phyloP scores from a whole-genome alignment of 768 basidiomycete genomes.

The Lenzites betulinus region DNA sequence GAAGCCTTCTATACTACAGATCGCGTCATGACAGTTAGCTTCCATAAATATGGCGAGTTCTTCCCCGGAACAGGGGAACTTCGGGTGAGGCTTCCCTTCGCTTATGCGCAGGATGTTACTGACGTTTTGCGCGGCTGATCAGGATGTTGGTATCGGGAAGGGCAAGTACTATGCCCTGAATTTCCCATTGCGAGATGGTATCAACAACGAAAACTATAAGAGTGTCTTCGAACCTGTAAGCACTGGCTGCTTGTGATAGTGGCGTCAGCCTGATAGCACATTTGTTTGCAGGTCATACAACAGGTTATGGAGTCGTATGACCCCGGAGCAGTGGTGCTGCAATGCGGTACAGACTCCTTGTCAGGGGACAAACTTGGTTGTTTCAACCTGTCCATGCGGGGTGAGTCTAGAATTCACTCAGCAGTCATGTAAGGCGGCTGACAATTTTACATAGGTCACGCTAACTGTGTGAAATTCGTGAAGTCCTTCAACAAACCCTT shows the following conservation, averaged over 20 bases:
- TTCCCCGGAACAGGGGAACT: constrained; percentile 99
- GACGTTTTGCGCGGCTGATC: background rate
- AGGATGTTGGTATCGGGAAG: constrained; percentile 94
- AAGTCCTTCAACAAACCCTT: constrained; percentile 95
- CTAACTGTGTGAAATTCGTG: constrained; percentile 95
- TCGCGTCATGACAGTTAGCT: constrained; percentile 96
- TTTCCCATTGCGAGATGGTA: constrained; percentile 92
- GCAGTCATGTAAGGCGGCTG: too few species aligned
- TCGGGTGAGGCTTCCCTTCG: constrained; percentile 52
- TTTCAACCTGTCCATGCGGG: constrained; percentile 95
- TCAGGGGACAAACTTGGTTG: constrained; percentile 96
- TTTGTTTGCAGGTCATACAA: constrained; percentile 69
- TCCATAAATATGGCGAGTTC: constrained; percentile 99
- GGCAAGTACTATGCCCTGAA: constrained; percentile 94
- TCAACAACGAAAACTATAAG: constrained; percentile 93
- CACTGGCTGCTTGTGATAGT: constrained; percentile 1
- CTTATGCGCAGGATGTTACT: background rate
- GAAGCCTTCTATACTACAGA: constrained; percentile 99
- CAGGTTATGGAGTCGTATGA: constrained; percentile 94
- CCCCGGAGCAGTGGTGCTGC: constrained; percentile 93
- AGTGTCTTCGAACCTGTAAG: constrained; percentile 93
- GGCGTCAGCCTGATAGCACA: background rate
- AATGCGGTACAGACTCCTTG: constrained; percentile 96
- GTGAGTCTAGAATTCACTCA: constrained; percentile 36
- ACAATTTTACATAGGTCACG: constrained; percentile 64